Evolutionary conservation across 2,329 filamentous ascomycete species (phyloP).

Genomic region (Aspergillus fumigatiaffinis): DNA sequence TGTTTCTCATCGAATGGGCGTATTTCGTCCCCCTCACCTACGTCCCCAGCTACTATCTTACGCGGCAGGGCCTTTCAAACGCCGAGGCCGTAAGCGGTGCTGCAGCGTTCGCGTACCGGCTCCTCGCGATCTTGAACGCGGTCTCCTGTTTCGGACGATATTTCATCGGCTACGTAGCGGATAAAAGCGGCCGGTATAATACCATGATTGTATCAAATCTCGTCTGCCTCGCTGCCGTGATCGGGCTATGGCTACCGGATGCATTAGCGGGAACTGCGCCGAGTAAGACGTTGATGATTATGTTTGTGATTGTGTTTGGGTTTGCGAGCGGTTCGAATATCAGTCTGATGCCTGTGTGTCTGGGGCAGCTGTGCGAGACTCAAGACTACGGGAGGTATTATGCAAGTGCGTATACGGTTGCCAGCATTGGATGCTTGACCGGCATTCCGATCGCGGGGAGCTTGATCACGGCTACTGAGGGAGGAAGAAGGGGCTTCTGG

Average conservation of each 20-base stretch:
- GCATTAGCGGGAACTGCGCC: neutral
- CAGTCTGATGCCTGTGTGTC: conserved; percentile 39
- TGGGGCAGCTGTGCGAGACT: conserved; percentile 45
- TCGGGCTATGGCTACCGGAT: too few relatives aligned
- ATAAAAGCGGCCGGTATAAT: conserved; percentile 25
- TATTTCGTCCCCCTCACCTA: conserved; percentile 28
- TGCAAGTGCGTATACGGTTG: conserved; percentile 28
- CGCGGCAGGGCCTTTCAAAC: conserved; percentile 1
- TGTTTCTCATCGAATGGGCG: conserved; percentile 23
- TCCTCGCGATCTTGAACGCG: conserved; percentile 24
- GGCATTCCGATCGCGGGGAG: conserved; percentile 19
- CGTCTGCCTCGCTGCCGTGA: conserved; percentile 6
- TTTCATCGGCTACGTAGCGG: conserved; percentile 21
- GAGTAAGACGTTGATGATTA: conserved; percentile 6
- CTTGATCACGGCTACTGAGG: conserved; percentile 8
- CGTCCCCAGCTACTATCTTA: conserved; percentile 21
- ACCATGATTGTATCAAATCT: conserved; percentile 22
- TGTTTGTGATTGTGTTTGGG: conserved; percentile 24
- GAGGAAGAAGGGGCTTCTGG: conserved; percentile 13
- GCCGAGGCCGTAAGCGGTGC: conserved; percentile 2
- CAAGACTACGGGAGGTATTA: conserved; percentile 40
- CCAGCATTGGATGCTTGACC: conserved; percentile 20
- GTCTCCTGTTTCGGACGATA: conserved; percentile 22
- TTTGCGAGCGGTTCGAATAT: conserved; percentile 37
- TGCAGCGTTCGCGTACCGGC: conserved; percentile 19